Base-by-base conservation (phyloP, 345 rosid genomes). In the Excoecaria agallocha region DNA sequence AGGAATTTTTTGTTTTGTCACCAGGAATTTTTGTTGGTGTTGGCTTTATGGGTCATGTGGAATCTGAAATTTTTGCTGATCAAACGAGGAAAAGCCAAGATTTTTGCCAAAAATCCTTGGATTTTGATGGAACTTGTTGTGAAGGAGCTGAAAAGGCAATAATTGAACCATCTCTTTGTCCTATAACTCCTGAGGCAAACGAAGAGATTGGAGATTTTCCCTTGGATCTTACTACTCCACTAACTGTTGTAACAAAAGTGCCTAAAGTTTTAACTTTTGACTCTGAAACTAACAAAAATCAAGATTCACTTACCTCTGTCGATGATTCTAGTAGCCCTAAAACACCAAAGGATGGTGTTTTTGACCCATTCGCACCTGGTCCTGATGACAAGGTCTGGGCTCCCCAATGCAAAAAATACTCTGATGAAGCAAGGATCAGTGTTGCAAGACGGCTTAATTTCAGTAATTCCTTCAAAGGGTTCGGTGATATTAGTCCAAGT, bases 361-460 rank as follows among this genome's bases (percentile, higher is more conserved):
- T 89, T n/a, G 85, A 89, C 43, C 86, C 90, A 0, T 87, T 83
- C 75, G 88, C 89, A 30, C 84, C 88, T 16, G 85, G 86, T 30
- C 81, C 81, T 0, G 85, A 85, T 30, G 77, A 78, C 73, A 70
- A 75, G 68, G 75, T 66, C 19, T 72, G 79, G 82, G 88, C 87
- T 73, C 87, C 89, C 22, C 76, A 58, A 20, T 52, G 83, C 67
- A 84, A 81, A 80, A 87, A 81, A 58, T 76, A 72, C 74, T 30
- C 19, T 43, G 79, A 77, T 61, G 81, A 84, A 79, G 75, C 69
- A 39, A 77, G 86, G 74, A 70, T 50, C 25, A 82, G 78, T 71
- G 85, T 82, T 61, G 81, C 86, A 6, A 84, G 87, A 50, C 52
- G 82, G 66, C 80, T 83, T 69, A 65, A 77, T 69, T 89, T 89